These are phyloP conservation scores for Tephrocybe sp. DNA, from an alignment of 768 basidiomycete species.

Conservation along the genomic window DNA sequence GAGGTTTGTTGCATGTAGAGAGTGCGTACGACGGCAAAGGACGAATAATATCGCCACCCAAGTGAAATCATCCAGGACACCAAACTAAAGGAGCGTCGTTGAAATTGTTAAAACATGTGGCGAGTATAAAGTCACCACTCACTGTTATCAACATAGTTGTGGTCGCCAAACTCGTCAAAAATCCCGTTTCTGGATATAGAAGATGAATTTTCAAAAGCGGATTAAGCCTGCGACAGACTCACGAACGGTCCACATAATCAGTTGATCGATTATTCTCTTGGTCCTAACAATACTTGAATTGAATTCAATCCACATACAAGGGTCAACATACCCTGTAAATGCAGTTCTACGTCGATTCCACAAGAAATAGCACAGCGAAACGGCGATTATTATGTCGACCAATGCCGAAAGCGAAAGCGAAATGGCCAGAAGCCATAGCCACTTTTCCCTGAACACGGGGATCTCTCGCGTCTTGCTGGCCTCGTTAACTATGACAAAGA, in stretches of 20 bases:
- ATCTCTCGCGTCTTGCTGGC: not conserved
- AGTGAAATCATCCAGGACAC: not conserved
- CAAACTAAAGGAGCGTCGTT: no score
- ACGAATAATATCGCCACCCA: constrained; percentile 16
- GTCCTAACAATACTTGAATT: constrained; percentile 8
- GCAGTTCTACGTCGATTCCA: constrained; percentile 4
- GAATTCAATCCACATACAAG: not conserved
- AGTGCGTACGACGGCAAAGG: constrained; percentile 11
- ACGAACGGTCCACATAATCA: constrained; percentile 16
- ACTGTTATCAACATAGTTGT: constrained; percentile 11
- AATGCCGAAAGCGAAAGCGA: constrained; percentile 10
- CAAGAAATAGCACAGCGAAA: constrained; percentile 7
- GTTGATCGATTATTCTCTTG: constrained; percentile 8
- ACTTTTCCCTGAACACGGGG: constrained; percentile 3
- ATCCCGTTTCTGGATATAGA: constrained; percentile 12
- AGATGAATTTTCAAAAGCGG: not conserved
- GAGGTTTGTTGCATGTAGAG: not conserved
- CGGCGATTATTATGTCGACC: constrained; percentile 12
- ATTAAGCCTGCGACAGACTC: not conserved
- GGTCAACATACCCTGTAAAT: constrained; percentile 4
- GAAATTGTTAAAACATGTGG: not conserved
- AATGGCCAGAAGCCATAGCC: constrained; percentile 8
- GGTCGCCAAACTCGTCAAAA: constrained; percentile 12
- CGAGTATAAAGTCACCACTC: not conserved
- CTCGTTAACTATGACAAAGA: constrained; percentile 4